Percentiles rank a stretch among this genome's conserved stretches.
These are phyloP conservation scores for Jasminum sambac DNA, from an alignment of 257 asterid genomes.

Conservation along the genomic window DNA sequence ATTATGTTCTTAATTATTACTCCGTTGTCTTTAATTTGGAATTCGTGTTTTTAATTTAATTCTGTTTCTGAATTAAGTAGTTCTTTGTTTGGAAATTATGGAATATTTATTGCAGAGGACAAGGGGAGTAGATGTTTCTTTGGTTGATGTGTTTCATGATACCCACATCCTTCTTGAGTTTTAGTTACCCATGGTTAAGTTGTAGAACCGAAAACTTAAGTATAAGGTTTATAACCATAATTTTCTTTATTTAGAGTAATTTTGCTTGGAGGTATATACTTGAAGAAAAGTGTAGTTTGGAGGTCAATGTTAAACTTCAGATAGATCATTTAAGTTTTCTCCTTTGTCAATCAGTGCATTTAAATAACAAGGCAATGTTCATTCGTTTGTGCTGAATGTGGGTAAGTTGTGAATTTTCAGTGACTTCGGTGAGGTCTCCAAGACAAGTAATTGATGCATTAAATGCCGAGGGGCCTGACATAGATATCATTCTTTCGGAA, in stretches of 20 bases:
- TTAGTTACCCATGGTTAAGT: neutral
- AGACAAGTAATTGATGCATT: constrained; percentile 42
- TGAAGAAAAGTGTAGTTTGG: neutral
- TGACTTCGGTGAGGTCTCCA: constrained; percentile 52
- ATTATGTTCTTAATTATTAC: neutral
- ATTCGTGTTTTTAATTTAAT: neutral
- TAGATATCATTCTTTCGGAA: constrained; percentile 59
- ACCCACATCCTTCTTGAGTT: neutral
- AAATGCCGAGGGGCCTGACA: constrained; percentile 43
- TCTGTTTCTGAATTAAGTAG: neutral
- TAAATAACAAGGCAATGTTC: neutral
- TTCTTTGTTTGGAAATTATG: neutral
- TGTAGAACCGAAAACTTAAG: neutral
- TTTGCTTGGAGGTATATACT: neutral
- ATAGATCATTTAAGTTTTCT: no score
- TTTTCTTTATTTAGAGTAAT: neutral
- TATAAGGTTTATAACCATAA: neutral
- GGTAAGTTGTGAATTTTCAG: constrained; percentile 32
- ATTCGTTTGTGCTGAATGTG: neutral
- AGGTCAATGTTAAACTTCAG: no score
- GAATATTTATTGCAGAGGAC: neutral
- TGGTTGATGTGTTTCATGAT: neutral
- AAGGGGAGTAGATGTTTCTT: neutral
- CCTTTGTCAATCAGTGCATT: neutral
- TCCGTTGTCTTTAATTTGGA: neutral